These are phyloP conservation scores for Malassezia brasiliensis DNA, from an alignment of 1,284 basidiomycete species.

Conservation along the genomic window DNA sequence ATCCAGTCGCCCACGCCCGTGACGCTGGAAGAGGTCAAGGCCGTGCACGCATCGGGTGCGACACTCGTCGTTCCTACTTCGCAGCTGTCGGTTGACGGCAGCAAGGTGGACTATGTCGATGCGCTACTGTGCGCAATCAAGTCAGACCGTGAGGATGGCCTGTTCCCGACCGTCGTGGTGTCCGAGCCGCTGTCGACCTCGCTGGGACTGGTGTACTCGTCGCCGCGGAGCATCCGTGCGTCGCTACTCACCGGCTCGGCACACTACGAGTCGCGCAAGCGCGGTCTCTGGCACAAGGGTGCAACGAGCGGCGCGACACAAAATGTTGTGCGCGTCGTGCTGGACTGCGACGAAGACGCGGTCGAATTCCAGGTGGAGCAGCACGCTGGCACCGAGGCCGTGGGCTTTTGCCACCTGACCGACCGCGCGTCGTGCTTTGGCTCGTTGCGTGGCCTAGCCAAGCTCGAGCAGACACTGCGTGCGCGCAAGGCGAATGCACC, in stretches of 20 bases:
- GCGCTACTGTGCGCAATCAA: constrained; percentile 55
- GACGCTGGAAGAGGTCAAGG: constrained; percentile 22
- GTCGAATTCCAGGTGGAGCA: constrained; percentile 87
- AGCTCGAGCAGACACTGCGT: constrained; percentile 70
- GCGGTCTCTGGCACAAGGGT: constrained; percentile 93
- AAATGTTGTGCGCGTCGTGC: constrained; percentile 67
- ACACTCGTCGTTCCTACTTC: constrained; percentile 32
- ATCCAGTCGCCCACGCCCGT: constrained; percentile 19
- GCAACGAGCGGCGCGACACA: constrained; percentile 92
- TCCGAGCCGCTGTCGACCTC: constrained; percentile 56
- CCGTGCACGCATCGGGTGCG: constrained; percentile 22
- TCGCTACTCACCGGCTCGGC: constrained; percentile 80
- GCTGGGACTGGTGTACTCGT: constrained; percentile 96
- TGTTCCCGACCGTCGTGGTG: constrained; percentile 79
- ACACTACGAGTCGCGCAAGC: constrained; percentile 83
- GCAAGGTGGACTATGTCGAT: constrained; percentile 32
- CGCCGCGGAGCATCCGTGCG: constrained; percentile 70
- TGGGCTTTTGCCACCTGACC: constrained; percentile 80
- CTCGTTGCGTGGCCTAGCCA: constrained; percentile 61
- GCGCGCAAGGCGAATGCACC: constrained; percentile 68
- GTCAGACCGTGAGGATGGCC: constrained; percentile 81
- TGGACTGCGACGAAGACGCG: constrained; percentile 88
- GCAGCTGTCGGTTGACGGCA: constrained; percentile 19
- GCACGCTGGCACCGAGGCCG: constrained; percentile 55
- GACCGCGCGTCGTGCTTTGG: constrained; percentile 65